A percentile compares a stretch with the other conserved stretches of the same genome.
phyloP scores from a whole-genome alignment of 306 rosid genomes.

The Vigna trinervia region DNA sequence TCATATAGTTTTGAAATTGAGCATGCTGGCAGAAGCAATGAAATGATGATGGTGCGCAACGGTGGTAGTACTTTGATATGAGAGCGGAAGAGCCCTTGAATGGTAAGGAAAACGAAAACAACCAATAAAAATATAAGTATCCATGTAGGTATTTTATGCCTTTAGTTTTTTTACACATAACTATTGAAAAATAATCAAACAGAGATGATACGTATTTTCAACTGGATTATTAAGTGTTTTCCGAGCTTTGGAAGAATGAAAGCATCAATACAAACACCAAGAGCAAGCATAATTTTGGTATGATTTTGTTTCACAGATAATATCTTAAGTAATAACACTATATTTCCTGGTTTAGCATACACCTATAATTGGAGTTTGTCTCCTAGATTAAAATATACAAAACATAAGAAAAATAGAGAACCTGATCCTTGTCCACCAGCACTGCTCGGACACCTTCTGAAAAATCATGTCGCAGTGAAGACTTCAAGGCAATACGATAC shows the following conservation, averaged over 20 bases:
- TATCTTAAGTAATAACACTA: neutral
- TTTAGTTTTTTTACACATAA: neutral
- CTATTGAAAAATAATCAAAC: neutral
- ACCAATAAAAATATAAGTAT: neutral
- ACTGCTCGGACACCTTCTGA: conserved; percentile 97
- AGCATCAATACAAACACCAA: neutral
- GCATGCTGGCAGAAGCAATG: neutral
- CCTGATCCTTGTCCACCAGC: conserved; percentile 98
- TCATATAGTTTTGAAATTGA: neutral
- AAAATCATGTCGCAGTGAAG: conserved; percentile 82
- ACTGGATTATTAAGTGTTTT: neutral
- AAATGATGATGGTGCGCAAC: neutral
- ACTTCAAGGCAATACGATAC: conserved; percentile 86
- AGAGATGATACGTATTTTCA: neutral
- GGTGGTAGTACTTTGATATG: neutral
- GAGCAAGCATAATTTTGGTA: neutral
- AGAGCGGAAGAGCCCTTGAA: neutral
- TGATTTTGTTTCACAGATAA: conserved; percentile 2
- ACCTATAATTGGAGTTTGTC: neutral
- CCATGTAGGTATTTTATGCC: neutral
- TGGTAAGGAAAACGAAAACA: neutral
- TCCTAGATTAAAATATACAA: conserved; percentile 11
- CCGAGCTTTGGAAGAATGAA: conserved; percentile 15
- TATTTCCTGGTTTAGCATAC: conserved; percentile 12
- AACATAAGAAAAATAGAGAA: conserved; percentile 41